phyloP scores from a whole-genome alignment of 2,329 filamentous ascomycete species.

The Talaromyces sp. region DNA sequence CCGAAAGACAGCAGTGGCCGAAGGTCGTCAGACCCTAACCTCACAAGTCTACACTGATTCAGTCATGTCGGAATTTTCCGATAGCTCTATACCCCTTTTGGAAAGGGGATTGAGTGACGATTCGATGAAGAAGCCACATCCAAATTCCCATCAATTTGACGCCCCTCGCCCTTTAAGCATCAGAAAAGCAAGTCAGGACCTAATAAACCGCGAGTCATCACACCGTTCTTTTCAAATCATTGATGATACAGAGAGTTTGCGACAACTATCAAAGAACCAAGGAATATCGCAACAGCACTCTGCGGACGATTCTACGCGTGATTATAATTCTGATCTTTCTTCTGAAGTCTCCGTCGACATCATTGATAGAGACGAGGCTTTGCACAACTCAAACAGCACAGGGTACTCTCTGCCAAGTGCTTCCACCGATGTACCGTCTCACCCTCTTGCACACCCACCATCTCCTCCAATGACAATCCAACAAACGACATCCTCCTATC shows the following conservation, averaged over 20 bases:
- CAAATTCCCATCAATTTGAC: conserved; percentile 13
- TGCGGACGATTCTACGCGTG: conserved; percentile 19
- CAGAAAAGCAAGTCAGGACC: conserved; percentile 20
- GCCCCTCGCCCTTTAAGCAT: conserved; percentile 22
- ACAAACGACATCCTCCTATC: conserved; percentile 29
- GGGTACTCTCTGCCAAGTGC: conserved; percentile 29
- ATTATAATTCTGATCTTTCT: conserved; percentile 49
- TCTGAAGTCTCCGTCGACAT: conserved; percentile 48
- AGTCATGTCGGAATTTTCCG: conserved; percentile 63
- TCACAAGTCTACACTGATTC: conserved; percentile 36
- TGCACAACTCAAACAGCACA: conserved; percentile 22
- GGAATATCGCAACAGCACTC: neutral
- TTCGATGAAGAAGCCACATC: conserved; percentile 43
- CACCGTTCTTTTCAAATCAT: conserved; percentile 47
- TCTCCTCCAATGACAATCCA: conserved; percentile 42
- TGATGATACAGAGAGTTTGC: conserved; percentile 47
- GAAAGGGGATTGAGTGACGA: conserved; percentile 55
- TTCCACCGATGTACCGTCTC: conserved; percentile 35
- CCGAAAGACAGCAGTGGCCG: neutral
- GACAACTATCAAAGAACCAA: conserved; percentile 31
- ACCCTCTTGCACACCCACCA: conserved; percentile 42
- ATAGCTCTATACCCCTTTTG: conserved; percentile 69
- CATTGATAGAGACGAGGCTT: conserved; percentile 35
- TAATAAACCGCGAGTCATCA: conserved; percentile 31
- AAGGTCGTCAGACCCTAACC: conserved; percentile 19